Percentiles rank a stretch among this genome's conserved stretches.
These are phyloP conservation scores for Podaxis carcinomalis DNA, from an alignment of 768 basidiomycete species.

Conservation along the genomic window DNA sequence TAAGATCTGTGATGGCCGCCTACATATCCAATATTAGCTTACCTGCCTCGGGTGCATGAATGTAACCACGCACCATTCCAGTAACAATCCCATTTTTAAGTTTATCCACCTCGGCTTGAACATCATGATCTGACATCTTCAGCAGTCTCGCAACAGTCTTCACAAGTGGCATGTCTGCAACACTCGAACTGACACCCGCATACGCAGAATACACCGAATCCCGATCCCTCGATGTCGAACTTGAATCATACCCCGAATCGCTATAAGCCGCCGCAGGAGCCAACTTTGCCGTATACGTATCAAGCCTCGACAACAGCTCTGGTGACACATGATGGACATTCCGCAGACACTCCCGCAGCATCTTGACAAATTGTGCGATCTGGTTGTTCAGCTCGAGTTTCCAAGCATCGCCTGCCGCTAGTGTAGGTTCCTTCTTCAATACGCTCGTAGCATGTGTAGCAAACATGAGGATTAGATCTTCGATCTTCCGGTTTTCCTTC, in stretches of 20 bases:
- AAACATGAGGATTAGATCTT: constrained; percentile 95
- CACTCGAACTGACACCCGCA: constrained; percentile 36
- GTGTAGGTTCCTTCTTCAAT: constrained; percentile 84
- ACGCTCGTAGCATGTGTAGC: constrained; percentile 86
- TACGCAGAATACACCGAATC: constrained; percentile 38
- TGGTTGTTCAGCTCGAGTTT: constrained; percentile 91
- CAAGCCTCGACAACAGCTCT: constrained; percentile 77
- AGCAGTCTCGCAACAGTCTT: constrained; percentile 66
- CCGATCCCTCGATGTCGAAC: constrained; percentile 53
- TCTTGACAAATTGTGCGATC: constrained; percentile 81
- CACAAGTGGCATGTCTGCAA: constrained; percentile 79
- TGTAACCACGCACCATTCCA: constrained; percentile 54
- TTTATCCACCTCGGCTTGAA: constrained; percentile 72
- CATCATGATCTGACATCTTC: constrained; percentile 62
- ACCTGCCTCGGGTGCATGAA: background rate
- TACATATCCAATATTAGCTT: constrained; percentile 22
- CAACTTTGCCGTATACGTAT: constrained; percentile 79
- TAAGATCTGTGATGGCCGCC: constrained; percentile 85
- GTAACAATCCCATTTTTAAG: constrained; percentile 58
- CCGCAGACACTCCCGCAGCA: constrained; percentile 77
- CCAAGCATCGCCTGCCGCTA: constrained; percentile 79
- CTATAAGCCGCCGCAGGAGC: constrained; percentile 55
- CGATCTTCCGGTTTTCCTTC: constrained; percentile 95
- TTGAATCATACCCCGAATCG: constrained; percentile 66
- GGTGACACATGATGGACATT: constrained; percentile 74